Conservation (phyloP, 805 yeast genomes). For the Starmerella vitae region DNA sequence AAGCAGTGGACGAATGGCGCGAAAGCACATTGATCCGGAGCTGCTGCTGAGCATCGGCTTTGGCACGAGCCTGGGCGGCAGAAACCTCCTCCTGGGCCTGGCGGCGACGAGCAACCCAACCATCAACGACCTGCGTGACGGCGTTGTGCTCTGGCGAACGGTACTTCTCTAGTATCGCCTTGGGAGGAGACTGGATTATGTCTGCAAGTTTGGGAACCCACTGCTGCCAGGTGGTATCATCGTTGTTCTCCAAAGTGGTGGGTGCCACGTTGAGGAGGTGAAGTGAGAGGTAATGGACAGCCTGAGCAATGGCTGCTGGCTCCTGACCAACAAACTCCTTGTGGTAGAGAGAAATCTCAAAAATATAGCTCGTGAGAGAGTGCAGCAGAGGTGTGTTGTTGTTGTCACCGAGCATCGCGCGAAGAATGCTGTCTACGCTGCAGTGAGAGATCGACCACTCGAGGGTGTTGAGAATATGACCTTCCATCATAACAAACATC, state of each 20-base stretch:
- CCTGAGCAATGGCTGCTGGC: conserved; percentile 24
- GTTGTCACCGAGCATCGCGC: conserved; percentile 20
- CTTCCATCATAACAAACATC: conserved; percentile 58
- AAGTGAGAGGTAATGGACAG: conserved; percentile 25
- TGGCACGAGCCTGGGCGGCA: conserved; percentile 12
- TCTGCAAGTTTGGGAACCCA: conserved; percentile 25
- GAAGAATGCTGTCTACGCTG: conserved; percentile 33
- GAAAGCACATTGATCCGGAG: conserved; percentile 8
- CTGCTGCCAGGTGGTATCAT: conserved; percentile 23
- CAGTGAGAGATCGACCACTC: conserved; percentile 60
- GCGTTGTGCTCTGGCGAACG: conserved; percentile 24
- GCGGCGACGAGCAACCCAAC: conserved; percentile 25
- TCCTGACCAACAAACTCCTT: conserved; percentile 26
- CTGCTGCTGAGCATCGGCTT: conserved; percentile 13
- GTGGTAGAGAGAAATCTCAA: conserved; percentile 28
- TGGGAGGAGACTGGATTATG: conserved; percentile 27
- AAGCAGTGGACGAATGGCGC: conserved; percentile 12
- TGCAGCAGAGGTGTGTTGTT: conserved; percentile 20
- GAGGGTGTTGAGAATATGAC: conserved; percentile 53
- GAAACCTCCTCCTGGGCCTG: conserved; percentile 21
- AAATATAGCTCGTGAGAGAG: conserved; percentile 25
- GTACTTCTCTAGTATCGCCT: conserved; percentile 30
- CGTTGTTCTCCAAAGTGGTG: conserved; percentile 2
- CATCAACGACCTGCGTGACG: conserved; percentile 26
- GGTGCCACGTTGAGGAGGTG: conserved; percentile 19